A percentile compares a stretch with the other conserved stretches of the same genome.
These are phyloP conservation scores for Panicum hallii DNA, from an alignment of 202 grass and related monocot species.

Conservation along the genomic window DNA sequence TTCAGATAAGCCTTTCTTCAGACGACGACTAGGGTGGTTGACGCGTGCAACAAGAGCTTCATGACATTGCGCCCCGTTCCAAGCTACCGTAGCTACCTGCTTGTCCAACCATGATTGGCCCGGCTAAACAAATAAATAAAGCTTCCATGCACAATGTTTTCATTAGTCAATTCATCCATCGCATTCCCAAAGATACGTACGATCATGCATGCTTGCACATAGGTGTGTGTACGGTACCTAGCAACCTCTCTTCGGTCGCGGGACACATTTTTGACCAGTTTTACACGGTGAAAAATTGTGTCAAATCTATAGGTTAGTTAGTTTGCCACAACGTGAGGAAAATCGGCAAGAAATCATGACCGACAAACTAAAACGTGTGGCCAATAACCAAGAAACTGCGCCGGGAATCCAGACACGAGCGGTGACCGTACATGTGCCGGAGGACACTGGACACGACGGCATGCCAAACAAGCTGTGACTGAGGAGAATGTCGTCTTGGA, in stretches of 20 bases:
- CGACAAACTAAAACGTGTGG: too few species aligned
- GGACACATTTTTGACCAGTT: too few species aligned
- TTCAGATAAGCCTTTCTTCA: not conserved
- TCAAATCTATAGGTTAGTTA: too few species aligned
- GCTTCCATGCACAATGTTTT: not conserved
- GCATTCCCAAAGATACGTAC: not conserved
- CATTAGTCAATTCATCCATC: constrained; percentile 12
- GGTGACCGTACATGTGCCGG: too few species aligned
- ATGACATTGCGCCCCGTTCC: not conserved
- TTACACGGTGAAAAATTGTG: not conserved
- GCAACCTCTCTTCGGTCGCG: not conserved
- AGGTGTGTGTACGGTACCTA: not conserved
- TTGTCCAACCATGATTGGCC: constrained; percentile 1
- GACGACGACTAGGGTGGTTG: constrained; percentile 20
- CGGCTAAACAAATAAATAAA: not conserved
- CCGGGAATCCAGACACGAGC: too few species aligned
- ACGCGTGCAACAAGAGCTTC: constrained; percentile 26
- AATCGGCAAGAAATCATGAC: too few species aligned
- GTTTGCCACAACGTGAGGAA: too few species aligned
- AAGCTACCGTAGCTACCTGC: not conserved
- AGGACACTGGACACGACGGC: not conserved
- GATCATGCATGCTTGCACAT: not conserved
- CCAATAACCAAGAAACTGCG: too few species aligned
- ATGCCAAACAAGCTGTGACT: not conserved
- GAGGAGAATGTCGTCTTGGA: constrained; percentile 19